Evolutionary conservation across 345 rosid species (phyloP), one percentile per base, ranked within the genome.

Genomic region (Eutrema yunnanense): DNA sequence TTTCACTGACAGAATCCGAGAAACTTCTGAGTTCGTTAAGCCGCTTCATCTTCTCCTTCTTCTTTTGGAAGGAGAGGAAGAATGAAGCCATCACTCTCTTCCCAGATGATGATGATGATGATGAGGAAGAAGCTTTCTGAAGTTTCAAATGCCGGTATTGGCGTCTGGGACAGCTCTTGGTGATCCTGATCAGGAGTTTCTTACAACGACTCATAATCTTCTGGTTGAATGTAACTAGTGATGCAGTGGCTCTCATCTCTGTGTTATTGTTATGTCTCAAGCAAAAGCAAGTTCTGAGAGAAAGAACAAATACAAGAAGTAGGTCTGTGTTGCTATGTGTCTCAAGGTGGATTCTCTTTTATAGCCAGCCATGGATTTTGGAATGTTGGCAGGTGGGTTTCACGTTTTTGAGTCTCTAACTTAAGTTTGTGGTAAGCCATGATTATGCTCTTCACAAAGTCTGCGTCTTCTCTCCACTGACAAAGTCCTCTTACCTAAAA

Each of bases 11-110:
- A 6, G 79, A 55, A 40, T 55, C 65, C 0, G 79, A 76, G 60
- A 63, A 76, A 55, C 79, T 69, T 60, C 53, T 55, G 65, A 54
- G 75, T n/a, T 76, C 71, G 60, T 62, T 76, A 56, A 69, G 79
- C 37, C 66, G 79, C 41, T 76, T 76, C 67, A 70, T 70, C 66
- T 76, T 76, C 65, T 76, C 75, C 38, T 69, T 69, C 46, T 61
- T 69, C 61, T 75, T 75, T 19, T 69, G 74, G 65, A 75, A 75
- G 6, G 71, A 32, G 5, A 69, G 53, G 71, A 76, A 76, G 75
- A 76, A 76, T 3, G 75, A 47, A 38, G 79, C 50, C 14, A 76
- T 3, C 37, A 55, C 74, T 40, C 37, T 69, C 58, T 37, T 75
- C 63, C 69, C 67, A 5, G 77, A 73, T 26, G 73, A 51, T 38